Evolutionary conservation across 1,284 basidiomycete genomes (phyloP).

Genomic region (Sporisorium scitamineum): DNA sequence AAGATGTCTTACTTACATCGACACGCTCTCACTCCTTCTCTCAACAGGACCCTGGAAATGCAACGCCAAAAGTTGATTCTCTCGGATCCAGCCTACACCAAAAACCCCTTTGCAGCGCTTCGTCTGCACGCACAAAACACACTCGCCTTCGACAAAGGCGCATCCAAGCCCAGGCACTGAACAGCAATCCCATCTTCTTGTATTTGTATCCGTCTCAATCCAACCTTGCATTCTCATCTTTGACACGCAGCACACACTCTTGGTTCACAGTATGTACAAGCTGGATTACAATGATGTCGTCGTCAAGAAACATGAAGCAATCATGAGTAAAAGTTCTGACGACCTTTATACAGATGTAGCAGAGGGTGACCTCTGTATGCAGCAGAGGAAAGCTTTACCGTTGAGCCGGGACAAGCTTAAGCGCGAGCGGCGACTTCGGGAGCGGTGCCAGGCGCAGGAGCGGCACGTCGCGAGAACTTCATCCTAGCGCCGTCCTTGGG

Average conservation of each 20-base stretch:
- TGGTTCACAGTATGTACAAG: constrained; percentile 10
- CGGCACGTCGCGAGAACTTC: constrained; percentile 73
- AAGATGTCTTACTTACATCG: neutral
- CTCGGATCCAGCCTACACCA: constrained; percentile 54
- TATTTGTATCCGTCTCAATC: constrained; percentile 33
- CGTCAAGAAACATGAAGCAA: constrained; percentile 15
- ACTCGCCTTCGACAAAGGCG: constrained; percentile 48
- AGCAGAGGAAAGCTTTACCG: neutral
- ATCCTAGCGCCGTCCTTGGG: constrained; percentile 90
- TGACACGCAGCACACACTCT: neutral
- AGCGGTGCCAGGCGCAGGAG: constrained; percentile 51
- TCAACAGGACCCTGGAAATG: constrained; percentile 52
- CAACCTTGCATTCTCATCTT: neutral
- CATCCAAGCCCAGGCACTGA: constrained; percentile 19
- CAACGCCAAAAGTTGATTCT: constrained; percentile 61
- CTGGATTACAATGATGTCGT: constrained; percentile 18
- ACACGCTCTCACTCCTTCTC: neutral
- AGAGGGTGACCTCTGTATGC: neutral
- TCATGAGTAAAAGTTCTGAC: constrained; percentile 1
- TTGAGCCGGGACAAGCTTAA: neutral
- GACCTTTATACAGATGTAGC: neutral
- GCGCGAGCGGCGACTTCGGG: constrained; percentile 63
- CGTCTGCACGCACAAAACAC: constrained; percentile 63
- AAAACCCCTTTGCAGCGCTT: constrained; percentile 63
- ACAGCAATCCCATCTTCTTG: constrained; percentile 5